Percentiles rank a stretch among this genome's conserved stretches.
Evolutionary conservation across 352 stramenopile species (phyloP).

Genomic region (Phytopythium sindhum): DNA sequence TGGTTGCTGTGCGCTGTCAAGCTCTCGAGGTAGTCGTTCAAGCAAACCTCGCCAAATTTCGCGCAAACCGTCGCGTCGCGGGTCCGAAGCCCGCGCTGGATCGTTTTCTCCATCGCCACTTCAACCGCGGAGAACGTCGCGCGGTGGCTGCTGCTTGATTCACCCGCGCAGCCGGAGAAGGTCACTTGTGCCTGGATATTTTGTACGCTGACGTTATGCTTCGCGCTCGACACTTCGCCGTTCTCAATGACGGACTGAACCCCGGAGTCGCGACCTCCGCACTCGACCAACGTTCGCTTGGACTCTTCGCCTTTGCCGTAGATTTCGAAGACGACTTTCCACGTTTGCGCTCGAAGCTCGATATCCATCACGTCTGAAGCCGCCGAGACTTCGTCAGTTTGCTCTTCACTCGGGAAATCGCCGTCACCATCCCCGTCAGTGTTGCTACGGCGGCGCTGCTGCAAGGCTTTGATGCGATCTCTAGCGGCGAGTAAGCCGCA

Average conservation of each 20-base stretch:
- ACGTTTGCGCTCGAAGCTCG: constrained; percentile 3
- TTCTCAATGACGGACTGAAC: background rate
- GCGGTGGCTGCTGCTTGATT: background rate
- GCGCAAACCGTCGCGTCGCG: background rate
- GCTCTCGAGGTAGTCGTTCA: background rate
- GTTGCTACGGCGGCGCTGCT: background rate
- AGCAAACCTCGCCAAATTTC: background rate
- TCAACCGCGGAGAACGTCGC: background rate
- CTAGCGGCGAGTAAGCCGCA: background rate
- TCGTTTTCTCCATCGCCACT: background rate
- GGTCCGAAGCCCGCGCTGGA: background rate
- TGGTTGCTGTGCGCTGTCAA: background rate
- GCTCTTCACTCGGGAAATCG: background rate
- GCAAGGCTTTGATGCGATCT: constrained; percentile 4
- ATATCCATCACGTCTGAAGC: background rate
- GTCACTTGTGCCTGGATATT: background rate
- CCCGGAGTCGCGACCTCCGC: background rate
- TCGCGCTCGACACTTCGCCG: background rate
- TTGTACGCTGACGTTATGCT: background rate
- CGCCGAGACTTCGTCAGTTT: too few relatives aligned
- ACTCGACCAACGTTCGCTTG: background rate
- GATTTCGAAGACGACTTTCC: background rate
- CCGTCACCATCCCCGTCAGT: background rate
- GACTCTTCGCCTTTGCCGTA: background rate
- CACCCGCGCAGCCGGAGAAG: background rate